A percentile compares a stretch with the other conserved stretches of the same genome.
Conservation (phyloP, 495 filamentous ascomycete genomes). For the Glutinoglossum americanum region DNA sequence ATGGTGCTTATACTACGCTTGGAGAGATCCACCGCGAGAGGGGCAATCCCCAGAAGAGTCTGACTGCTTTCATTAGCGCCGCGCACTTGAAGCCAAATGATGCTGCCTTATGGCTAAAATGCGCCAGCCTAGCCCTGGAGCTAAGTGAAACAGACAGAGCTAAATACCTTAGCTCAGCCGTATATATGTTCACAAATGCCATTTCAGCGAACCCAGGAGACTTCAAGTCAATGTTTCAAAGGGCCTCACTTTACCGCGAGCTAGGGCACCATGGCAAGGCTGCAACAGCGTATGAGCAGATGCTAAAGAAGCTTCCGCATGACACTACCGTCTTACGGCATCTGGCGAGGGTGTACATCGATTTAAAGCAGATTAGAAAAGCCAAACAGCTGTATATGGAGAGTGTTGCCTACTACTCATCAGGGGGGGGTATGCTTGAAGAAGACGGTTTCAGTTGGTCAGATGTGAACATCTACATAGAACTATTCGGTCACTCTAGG, state of each 20-base stretch:
- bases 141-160: constrained; percentile 26
- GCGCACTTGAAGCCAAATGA: constrained; percentile 52
- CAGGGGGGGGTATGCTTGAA: constrained; percentile 17
- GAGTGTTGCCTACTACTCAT: constrained; percentile 33
- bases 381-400: constrained; percentile 38
- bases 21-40: constrained; percentile 49
- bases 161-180: constrained; percentile 30
- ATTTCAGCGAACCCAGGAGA: constrained; percentile 37
- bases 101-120: constrained; percentile 41
- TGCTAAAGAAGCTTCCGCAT: constrained; percentile 35
- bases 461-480: constrained; percentile 64
- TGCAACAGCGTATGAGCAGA: constrained; percentile 36
- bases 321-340: constrained; percentile 38
- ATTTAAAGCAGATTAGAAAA: constrained; percentile 29
- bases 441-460: constrained; percentile 49
- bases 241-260: constrained; percentile 36
- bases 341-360: constrained; percentile 42
- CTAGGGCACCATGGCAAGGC: constrained; percentile 33
- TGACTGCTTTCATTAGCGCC: constrained; percentile 46
- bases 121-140: constrained; percentile 44
- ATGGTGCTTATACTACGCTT: constrained; percentile 52
- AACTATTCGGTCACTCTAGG: constrained; percentile 44
- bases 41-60: constrained; percentile 42
- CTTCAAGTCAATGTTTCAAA: constrained; percentile 34
- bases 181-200: constrained; percentile 50